Evolutionary conservation across 2,329 filamentous ascomycete species (phyloP).

Genomic region (Phialophora macrospora): DNA sequence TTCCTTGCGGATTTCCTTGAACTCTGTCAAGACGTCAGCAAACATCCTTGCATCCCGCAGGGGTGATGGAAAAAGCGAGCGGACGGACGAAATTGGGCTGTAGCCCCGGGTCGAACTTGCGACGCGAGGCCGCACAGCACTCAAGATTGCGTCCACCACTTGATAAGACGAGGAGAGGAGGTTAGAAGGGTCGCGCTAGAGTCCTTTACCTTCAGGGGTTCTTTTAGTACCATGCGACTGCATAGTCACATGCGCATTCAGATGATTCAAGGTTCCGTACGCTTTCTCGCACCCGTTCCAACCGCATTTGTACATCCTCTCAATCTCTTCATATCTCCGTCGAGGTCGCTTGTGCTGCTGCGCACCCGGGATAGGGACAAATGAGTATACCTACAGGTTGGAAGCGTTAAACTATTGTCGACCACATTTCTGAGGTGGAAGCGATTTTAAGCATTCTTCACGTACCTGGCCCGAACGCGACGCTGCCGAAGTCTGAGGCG

Average conservation of each 20-base stretch:
- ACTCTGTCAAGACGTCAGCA: slow-evolving; percentile 64
- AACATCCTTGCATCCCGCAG: neutral
- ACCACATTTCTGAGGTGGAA: neutral
- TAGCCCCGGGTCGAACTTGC: neutral
- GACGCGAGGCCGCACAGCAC: neutral
- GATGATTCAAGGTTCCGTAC: slow-evolving; percentile 93
- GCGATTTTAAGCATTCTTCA: neutral
- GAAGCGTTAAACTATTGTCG: neutral
- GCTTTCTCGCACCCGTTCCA: slow-evolving; percentile 99
- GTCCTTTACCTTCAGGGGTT: slow-evolving; percentile 89
- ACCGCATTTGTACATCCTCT: slow-evolving; percentile 99
- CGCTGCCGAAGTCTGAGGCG: slow-evolving; percentile 64
- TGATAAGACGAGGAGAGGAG: neutral
- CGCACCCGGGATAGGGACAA: slow-evolving; percentile 91
- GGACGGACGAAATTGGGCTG: neutral
- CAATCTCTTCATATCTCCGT: slow-evolving; percentile 94
- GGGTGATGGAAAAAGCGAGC: neutral
- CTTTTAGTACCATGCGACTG: slow-evolving; percentile 94
- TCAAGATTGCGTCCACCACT: neutral
- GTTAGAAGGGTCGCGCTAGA: slow-evolving; percentile 7
- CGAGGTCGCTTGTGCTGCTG: slow-evolving; percentile 96
- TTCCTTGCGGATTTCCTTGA: slow-evolving; percentile 98
- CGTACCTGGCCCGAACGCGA: slow-evolving; percentile 66
- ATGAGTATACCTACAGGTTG: slow-evolving; percentile 79
- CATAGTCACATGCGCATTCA: slow-evolving; percentile 99